Evolutionary conservation across 1,284 basidiomycete species (phyloP), one percentile per base, ranked within the genome.

Genomic region (Ceratobasidium sp.): DNA sequence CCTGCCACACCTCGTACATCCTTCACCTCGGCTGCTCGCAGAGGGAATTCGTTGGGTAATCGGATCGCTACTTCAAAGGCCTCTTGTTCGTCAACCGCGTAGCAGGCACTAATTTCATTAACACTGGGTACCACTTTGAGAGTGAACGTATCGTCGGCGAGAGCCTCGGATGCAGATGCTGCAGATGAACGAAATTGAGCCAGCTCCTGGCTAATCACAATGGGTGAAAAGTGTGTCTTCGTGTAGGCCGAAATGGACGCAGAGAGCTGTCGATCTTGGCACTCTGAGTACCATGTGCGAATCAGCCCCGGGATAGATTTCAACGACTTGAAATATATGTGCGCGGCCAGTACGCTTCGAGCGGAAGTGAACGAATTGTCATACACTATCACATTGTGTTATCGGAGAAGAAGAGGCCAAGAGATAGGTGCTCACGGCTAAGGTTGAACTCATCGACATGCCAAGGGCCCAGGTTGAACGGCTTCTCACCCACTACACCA

Each of bases 11-110:
- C 84, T 75, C 89, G 87, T 52, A 91, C 82, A 74, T 97, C 95
- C 74, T 87, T 85, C 23, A 98, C 88, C 76, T 97, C 95, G 39
- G 98, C 90, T 39, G 84, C 85, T 73, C 90, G 90, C 46, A 99
- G 80, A 0, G 97, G 97, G 85, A 93, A 99, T 75, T 98, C 95
- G 3, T 79, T 76, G 0, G 97, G 97, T 33, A 99, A 86, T 73
- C 88, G 86, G 72, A 99, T 81, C 21, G 86, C 88, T 68, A 99
- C 88, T 79, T 99, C 96, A 75, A 99, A 86, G 5, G 53, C 25
- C 47, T 89, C 85, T 75, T 98, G 91, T 72, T 99, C 97, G 77
- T 99, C 97, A 0, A 99, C 89, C 7, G 85, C 82, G 76, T 98
- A 99, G 2, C 84, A 83, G 6, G 87, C 91, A 1, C 84, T 84